Evolutionary conservation across 2,329 filamentous ascomycete species (phyloP).

Genomic region (Trichoderma oligosporum): DNA sequence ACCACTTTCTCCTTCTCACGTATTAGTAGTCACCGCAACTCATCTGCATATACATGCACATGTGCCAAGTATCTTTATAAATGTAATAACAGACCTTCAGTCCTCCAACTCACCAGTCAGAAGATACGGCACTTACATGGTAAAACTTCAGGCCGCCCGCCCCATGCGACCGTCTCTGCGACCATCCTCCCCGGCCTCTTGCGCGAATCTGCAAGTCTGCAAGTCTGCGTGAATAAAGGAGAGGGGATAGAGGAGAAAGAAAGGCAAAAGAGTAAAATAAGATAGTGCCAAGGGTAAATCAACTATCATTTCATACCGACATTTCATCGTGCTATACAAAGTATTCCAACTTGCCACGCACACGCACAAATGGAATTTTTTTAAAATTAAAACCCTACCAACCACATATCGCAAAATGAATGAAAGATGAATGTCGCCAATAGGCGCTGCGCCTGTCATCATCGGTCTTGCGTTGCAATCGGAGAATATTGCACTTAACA

Average conservation of each 20-base stretch:
- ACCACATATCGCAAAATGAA: background rate
- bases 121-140: background rate
- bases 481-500: constrained; percentile 7
- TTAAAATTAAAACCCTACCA: background rate
- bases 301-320: background rate
- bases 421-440: background rate
- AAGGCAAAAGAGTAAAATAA: background rate
- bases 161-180: constrained; percentile 14
- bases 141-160: background rate
- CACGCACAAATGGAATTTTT: background rate
- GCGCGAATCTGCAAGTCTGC: constrained; percentile 10
- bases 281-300: background rate
- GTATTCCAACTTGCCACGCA: background rate
- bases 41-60: background rate
- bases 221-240: constrained; percentile 8
- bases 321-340: background rate
- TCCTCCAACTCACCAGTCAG: background rate
- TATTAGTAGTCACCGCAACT: background rate
- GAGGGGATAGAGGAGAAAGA: background rate
- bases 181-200: constrained; percentile 6
- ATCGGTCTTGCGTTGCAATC: constrained; percentile 7
- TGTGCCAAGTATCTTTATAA: background rate
- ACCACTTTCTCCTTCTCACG: background rate
- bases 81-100: background rate
- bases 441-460: constrained; percentile 4